Evolutionary conservation across 768 basidiomycete genomes (phyloP), one percentile per base, ranked within the genome.

Genomic region (Pleurotus cornucopiae): DNA sequence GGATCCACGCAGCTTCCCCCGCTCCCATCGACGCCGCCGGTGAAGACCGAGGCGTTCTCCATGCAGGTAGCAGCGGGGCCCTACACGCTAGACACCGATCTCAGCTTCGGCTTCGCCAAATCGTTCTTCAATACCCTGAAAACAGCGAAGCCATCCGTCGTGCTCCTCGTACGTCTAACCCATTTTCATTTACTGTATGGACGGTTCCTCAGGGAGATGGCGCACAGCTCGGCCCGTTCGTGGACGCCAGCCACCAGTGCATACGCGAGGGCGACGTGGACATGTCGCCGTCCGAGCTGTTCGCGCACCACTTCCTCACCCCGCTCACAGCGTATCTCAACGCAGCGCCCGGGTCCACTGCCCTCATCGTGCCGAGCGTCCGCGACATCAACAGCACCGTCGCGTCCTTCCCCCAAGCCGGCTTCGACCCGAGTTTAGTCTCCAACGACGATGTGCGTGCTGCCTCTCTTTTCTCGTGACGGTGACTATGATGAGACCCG

Each of bases 211-310:
- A 38, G 39, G 30, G 39, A 16, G 47, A 12, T 47, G 13, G 3
- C 13, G 7, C 43, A 0, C 59, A 99, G 96, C 71, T 92, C 26
- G 97, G 97, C 0, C 97, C 97, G 1, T 99, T 98, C 66, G 72
- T 98, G 43, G 94, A 98, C 61, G 70, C 81, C 0, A 68, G 77
- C 14, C 92, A 98, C 67, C 82, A 88, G 1, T 73, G 77, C 49
- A 81, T 98, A 60, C 86, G 83, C 65, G 69, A 75, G 3, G 97
- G 96, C 5, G 88, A 93, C 54, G 67, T 85, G 21, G 85, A 89
- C 56, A 71, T 77, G 49, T 74, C 82, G 1, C 88, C 91, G 0
- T 60, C 72, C 3, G 79, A 82, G 21, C 74, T 96, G 44, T 98
- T 98, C 72, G 73, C 79, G 25, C 69, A 74, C 5, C 77, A 84